phyloP scores from a whole-genome alignment of 2,329 filamentous ascomycete genomes.

The Monilinia vaccinii-corymbosi region DNA sequence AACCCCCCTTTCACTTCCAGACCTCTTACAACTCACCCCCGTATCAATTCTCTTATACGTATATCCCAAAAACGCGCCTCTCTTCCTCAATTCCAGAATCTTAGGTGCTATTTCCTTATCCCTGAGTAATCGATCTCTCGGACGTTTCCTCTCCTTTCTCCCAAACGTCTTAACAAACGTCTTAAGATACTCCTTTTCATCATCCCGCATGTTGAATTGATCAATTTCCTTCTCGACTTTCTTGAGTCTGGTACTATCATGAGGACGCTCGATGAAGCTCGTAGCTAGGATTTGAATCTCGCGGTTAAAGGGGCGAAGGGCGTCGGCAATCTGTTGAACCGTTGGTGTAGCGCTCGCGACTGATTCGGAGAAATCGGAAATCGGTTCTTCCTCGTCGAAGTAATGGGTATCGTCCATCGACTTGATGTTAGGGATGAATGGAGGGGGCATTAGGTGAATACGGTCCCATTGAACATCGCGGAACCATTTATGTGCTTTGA shows the following conservation, averaged over 20 bases:
- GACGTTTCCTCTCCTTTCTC: conserved; percentile 61
- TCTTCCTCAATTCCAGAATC: conserved; percentile 74
- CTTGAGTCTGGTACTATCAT: conserved; percentile 25
- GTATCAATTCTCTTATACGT: conserved; percentile 56
- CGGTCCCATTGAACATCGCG: conserved; percentile 67
- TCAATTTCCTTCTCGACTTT: conserved; percentile 30
- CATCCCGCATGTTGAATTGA: conserved; percentile 24
- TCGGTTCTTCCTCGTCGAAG: conserved; percentile 74
- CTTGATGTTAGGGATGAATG: conserved; percentile 68
- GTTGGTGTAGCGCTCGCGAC: conserved; percentile 13
- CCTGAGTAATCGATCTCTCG: conserved; percentile 76
- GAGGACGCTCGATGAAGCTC: conserved; percentile 26
- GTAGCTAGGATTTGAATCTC: conserved; percentile 29
- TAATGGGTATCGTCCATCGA: conserved; percentile 71
- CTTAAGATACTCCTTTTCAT: conserved; percentile 30
- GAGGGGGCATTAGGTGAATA: conserved; percentile 61
- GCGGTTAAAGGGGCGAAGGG: conserved; percentile 27
- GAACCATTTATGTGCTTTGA: conserved; percentile 86
- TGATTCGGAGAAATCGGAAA: conserved; percentile 53
- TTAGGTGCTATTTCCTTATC: conserved; percentile 56
- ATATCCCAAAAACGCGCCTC: conserved; percentile 81
- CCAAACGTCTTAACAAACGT: conserved; percentile 29
- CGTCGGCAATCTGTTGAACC: conserved; percentile 24
- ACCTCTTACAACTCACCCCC: conserved; percentile 9
- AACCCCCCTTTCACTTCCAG: conserved; percentile 3